Conservation (phyloP, 1,284 basidiomycete genomes). For the Gomphus bonarii region DNA sequence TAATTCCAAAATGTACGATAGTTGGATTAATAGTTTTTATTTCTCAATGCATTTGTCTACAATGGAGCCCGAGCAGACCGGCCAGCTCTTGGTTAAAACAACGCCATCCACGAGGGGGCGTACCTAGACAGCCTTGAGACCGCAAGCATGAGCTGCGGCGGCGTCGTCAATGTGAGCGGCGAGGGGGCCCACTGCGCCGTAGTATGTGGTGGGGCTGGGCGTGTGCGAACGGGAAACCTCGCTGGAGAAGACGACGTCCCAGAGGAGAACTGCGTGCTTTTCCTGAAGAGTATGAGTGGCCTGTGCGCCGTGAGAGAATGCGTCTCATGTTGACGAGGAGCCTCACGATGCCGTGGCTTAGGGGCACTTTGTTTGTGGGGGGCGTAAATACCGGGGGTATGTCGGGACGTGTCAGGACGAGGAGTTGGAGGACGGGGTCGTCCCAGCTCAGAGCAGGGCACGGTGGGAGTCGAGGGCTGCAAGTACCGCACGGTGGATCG, state of each 20-base stretch:
- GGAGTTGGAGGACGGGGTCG: neutral
- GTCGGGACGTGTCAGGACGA: constrained; percentile 45
- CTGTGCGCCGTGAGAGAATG: neutral
- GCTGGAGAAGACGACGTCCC: constrained; percentile 50
- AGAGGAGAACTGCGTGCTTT: constrained; percentile 46
- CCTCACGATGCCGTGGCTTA: constrained; percentile 55
- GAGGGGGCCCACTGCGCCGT: constrained; percentile 39
- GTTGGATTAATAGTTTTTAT: neutral
- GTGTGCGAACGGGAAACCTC: constrained; percentile 53
- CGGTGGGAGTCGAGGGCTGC: too few relatives aligned
- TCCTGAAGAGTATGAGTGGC: constrained; percentile 27
- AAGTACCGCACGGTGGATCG: too few relatives aligned
- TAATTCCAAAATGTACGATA: neutral
- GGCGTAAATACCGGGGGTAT: constrained; percentile 32
- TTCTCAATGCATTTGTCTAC: too few relatives aligned
- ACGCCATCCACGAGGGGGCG: constrained; percentile 25
- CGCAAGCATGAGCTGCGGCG: constrained; percentile 37
- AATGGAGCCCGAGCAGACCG: neutral
- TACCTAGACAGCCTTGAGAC: constrained; percentile 40
- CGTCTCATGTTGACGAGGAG: constrained; percentile 50
- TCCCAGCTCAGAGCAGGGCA: too few relatives aligned
- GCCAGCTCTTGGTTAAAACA: neutral
- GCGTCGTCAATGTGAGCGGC: constrained; percentile 51
- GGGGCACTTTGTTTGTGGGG: constrained; percentile 37
- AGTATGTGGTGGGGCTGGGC: constrained; percentile 44